Evolutionary conservation across 805 yeast genomes (phyloP).

Genomic region (Monosporozyma servazzii): DNA sequence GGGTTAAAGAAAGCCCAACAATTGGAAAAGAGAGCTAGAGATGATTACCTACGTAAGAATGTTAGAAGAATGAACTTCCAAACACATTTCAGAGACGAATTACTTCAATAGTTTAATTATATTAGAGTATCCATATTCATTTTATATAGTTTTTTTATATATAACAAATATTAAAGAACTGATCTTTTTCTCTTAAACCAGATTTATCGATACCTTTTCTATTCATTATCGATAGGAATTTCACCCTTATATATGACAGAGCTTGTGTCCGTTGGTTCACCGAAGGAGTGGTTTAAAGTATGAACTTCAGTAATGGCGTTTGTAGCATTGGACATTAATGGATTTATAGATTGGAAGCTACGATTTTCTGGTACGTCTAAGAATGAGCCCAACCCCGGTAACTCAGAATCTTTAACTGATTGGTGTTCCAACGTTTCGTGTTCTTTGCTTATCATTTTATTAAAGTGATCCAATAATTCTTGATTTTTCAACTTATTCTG

Average conservation of each 20-base stretch:
- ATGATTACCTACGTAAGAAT: slow-evolving; percentile 38
- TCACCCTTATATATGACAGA: slow-evolving; percentile 6
- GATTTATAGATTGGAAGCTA: slow-evolving; percentile 2
- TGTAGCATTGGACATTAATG: slow-evolving; percentile 1
- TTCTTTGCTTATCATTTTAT: slow-evolving; percentile 8
- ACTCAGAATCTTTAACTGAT: slow-evolving; percentile 3
- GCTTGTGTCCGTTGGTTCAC: slow-evolving; percentile 8
- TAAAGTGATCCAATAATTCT: slow-evolving; percentile 26
- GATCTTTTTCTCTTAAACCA: neutral
- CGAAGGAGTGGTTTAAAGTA: slow-evolving; percentile 3
- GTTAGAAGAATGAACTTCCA: slow-evolving; percentile 71
- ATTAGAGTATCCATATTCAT: neutral
- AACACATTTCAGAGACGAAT: slow-evolving; percentile 72
- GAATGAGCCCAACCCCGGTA: slow-evolving; percentile 6
- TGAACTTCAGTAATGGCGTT: slow-evolving; percentile 1
- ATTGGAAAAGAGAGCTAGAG: slow-evolving; percentile 38
- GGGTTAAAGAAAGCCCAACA: slow-evolving; percentile 38
- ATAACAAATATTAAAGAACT: neutral
- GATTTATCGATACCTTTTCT: neutral
- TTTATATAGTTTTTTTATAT: neutral
- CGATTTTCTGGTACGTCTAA: slow-evolving; percentile 7
- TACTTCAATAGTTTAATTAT: slow-evolving; percentile 32
- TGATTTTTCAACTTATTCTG: slow-evolving; percentile 21
- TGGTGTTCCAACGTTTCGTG: neutral
- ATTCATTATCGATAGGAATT: neutral